Evolutionary conservation across 768 basidiomycete genomes (phyloP).

Genomic region (Glaciozyma antarctica): DNA sequence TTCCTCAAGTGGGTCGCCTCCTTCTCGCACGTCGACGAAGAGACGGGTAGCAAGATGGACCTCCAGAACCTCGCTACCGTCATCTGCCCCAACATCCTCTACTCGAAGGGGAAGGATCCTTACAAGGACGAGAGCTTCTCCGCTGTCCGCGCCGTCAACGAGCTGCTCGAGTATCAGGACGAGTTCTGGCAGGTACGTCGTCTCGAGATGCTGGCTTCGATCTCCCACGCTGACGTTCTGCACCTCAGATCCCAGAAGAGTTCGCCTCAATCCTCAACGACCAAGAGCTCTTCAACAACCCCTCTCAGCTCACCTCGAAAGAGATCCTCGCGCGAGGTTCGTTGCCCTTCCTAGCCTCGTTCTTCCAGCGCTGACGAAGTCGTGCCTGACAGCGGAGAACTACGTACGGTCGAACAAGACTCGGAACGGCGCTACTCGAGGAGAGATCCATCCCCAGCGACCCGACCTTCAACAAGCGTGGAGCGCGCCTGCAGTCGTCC

Average conservation of each 20-base stretch:
- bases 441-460: conserved; percentile 3
- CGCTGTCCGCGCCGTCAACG: conserved; percentile 74
- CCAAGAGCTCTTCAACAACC: conserved; percentile 81
- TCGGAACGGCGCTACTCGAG: not conserved
- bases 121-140: conserved; percentile 87
- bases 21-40: conserved; percentile 94
- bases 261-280: conserved; percentile 76
- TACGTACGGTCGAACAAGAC: not conserved
- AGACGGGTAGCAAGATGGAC: conserved; percentile 98
- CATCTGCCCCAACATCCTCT: conserved; percentile 95
- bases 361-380: not conserved
- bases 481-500: not conserved
- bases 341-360: not conserved
- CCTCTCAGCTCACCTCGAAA: conserved; percentile 79
- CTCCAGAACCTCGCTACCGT: conserved; percentile 89
- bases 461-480: conserved; percentile 1
- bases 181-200: conserved; percentile 68
- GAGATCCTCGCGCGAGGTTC: conserved; percentile 55
- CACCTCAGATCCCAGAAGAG: conserved; percentile 59
- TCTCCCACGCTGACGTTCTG: not conserved
- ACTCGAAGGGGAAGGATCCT: conserved; percentile 63
- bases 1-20: conserved; percentile 99
- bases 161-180: conserved; percentile 84
- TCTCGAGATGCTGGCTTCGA: too few relatives aligned
- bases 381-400: not conserved